Evolutionary conservation across 441 rosid genomes (phyloP).

Genomic region (Brassica balearica): DNA sequence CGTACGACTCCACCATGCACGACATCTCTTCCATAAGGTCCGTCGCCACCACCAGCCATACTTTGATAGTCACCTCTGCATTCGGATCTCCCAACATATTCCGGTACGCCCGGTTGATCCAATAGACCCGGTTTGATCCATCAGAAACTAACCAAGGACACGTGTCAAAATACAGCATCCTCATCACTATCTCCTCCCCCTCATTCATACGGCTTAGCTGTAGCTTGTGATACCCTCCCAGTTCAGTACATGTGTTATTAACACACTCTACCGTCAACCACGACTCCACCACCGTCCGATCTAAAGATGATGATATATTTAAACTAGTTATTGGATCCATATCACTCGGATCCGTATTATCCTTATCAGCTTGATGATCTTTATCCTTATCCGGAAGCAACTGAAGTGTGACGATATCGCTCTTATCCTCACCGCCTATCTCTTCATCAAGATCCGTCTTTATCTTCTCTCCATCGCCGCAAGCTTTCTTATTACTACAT

Average conservation of each 20-base stretch:
- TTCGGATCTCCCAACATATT: slow-evolving; percentile 47
- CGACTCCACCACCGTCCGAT: slow-evolving; percentile 48
- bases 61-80: slow-evolving; percentile 30
- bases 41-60: slow-evolving; percentile 38
- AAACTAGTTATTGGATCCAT: background rate
- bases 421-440: slow-evolving; percentile 1
- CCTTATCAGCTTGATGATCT: slow-evolving; percentile 19
- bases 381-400: slow-evolving; percentile 45
- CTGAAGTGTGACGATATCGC: slow-evolving; percentile 36
- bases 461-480: slow-evolving; percentile 11
- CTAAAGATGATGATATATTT: slow-evolving; percentile 14
- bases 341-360: slow-evolving; percentile 2
- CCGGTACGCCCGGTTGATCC: slow-evolving; percentile 72
- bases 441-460: slow-evolving; percentile 28
- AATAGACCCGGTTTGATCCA: slow-evolving; percentile 51
- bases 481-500: slow-evolving; percentile 15
- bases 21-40: slow-evolving; percentile 41
- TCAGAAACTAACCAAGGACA: slow-evolving; percentile 76
- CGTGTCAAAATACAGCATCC: slow-evolving; percentile 57
- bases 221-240: slow-evolving; percentile 39
- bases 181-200: slow-evolving; percentile 43
- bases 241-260: slow-evolving; percentile 43
- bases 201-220: slow-evolving; percentile 47
- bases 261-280: slow-evolving; percentile 79
- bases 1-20: slow-evolving; percentile 38